phyloP scores from a whole-genome alignment of 2,329 filamentous ascomycete species.

The Calonectria multiphialidica region DNA sequence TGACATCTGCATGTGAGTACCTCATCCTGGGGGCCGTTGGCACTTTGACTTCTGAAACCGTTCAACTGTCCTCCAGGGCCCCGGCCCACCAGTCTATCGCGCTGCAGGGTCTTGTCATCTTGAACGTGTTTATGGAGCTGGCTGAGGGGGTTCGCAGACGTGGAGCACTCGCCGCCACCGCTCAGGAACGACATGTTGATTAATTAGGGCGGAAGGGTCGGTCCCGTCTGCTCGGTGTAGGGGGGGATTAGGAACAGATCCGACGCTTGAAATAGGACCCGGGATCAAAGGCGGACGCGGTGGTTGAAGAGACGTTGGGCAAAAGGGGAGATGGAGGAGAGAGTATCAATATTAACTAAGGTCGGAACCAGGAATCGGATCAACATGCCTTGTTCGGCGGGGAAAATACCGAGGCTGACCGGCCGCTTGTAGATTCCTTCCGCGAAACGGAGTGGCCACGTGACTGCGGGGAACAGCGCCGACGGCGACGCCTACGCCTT shows the following conservation, averaged over 20 bases:
- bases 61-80: constrained; percentile 78
- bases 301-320: not conserved
- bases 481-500: not conserved
- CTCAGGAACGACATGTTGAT: constrained; percentile 90
- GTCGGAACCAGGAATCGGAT: constrained; percentile 19
- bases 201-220: constrained; percentile 20
- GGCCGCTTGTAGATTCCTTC: constrained; percentile 24
- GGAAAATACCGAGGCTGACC: constrained; percentile 45
- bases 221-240: constrained; percentile 20
- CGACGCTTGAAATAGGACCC: not conserved
- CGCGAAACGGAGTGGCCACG: constrained; percentile 41
- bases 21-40: constrained; percentile 80
- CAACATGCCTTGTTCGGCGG: constrained; percentile 36
- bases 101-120: constrained; percentile 94
- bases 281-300: not conserved
- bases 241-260: not conserved
- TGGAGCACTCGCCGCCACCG: constrained; percentile 96
- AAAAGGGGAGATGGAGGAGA: constrained; percentile 6
- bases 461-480: constrained; percentile 48
- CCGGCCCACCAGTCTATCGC: constrained; percentile 86
- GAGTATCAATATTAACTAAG: not conserved
- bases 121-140: constrained; percentile 98
- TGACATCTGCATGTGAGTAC: constrained; percentile 53
- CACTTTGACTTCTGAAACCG: constrained; percentile 80
- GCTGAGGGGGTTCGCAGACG: constrained; percentile 93